phyloP scores from a whole-genome alignment of 176 grass and related monocot genomes.

The Coix lacrymajobi region DNA sequence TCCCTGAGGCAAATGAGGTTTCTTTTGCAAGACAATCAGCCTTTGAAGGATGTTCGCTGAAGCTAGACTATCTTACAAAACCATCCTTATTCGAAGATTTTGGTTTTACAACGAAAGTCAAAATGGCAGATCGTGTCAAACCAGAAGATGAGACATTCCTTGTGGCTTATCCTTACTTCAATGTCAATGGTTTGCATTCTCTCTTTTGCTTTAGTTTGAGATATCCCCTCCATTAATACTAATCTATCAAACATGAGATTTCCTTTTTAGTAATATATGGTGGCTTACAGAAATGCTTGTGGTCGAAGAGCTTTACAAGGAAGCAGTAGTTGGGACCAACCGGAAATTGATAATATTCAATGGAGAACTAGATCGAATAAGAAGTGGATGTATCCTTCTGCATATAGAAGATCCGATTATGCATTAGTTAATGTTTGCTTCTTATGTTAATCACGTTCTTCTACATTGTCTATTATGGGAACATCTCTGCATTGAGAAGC shows the following conservation, averaged over 20 bases:
- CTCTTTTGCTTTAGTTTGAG: not conserved
- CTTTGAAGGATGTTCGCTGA: slow-evolving; percentile 83
- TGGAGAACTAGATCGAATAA: slow-evolving; percentile 93
- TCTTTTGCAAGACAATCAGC: slow-evolving; percentile 74
- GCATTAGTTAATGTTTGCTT: not conserved
- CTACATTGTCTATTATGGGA: not conserved
- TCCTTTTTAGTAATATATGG: slow-evolving; percentile 1
- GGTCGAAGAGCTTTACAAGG: slow-evolving; percentile 94
- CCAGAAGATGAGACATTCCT: slow-evolving; percentile 77
- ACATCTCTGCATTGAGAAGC: not conserved
- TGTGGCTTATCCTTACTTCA: slow-evolving; percentile 97
- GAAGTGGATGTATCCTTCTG: slow-evolving; percentile 97
- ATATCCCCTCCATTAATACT: not conserved
- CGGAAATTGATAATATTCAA: slow-evolving; percentile 92
- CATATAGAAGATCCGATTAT: not conserved
- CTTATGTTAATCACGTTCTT: not conserved
- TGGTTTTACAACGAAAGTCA: slow-evolving; percentile 81
- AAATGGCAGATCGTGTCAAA: slow-evolving; percentile 83
- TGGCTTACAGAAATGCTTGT: slow-evolving; percentile 78
- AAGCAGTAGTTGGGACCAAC: slow-evolving; percentile 59
- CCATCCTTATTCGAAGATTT: slow-evolving; percentile 97
- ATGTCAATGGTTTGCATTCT: slow-evolving; percentile 78
- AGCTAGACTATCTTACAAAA: slow-evolving; percentile 92
- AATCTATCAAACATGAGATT: slow-evolving; percentile 2
- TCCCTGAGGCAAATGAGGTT: slow-evolving; percentile 94